phyloP scores from a whole-genome alignment of 2,329 filamentous ascomycete species.

The Macrophomina phaseolina region DNA sequence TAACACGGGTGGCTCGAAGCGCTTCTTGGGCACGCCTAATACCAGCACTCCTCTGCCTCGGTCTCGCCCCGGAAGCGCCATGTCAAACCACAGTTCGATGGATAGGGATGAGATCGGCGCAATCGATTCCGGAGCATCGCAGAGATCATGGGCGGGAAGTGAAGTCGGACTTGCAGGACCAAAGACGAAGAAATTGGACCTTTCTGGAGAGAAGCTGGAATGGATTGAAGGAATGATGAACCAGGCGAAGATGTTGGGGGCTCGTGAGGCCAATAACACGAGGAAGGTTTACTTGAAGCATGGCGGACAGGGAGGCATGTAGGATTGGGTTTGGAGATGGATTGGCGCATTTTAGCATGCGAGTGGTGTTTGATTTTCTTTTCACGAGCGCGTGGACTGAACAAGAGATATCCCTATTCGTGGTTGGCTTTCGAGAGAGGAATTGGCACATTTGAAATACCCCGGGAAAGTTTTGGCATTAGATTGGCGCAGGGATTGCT shows the following conservation, averaged over 20 bases:
- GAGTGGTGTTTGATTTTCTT: conserved; percentile 16
- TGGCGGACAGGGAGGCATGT: not conserved
- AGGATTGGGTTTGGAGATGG: not conserved
- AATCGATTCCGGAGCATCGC: conserved; percentile 36
- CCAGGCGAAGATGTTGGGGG: conserved; percentile 69
- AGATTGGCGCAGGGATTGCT: conserved; percentile 14
- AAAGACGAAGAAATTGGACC: conserved; percentile 66
- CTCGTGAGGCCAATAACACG: conserved; percentile 8
- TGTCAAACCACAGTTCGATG: conserved; percentile 14
- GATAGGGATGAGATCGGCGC: conserved; percentile 26
- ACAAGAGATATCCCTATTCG: conserved; percentile 27
- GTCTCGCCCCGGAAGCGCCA: conserved; percentile 24
- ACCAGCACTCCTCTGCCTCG: conserved; percentile 2
- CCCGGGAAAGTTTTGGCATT: conserved; percentile 20
- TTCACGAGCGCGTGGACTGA: not conserved
- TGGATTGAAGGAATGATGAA: conserved; percentile 87
- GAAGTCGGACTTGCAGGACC: conserved; percentile 74
- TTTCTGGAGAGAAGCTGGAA: conserved; percentile 72
- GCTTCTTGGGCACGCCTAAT: conserved; percentile 12
- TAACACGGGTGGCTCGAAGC: conserved; percentile 8
- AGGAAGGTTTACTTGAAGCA: conserved; percentile 26
- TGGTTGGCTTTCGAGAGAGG: conserved; percentile 12
- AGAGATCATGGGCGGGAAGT: conserved; percentile 44
- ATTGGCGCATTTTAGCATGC: conserved; percentile 10
- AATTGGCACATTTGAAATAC: conserved; percentile 25